phyloP scores from a whole-genome alignment of 768 basidiomycete species.

The Cystofilobasidium capitatum region DNA sequence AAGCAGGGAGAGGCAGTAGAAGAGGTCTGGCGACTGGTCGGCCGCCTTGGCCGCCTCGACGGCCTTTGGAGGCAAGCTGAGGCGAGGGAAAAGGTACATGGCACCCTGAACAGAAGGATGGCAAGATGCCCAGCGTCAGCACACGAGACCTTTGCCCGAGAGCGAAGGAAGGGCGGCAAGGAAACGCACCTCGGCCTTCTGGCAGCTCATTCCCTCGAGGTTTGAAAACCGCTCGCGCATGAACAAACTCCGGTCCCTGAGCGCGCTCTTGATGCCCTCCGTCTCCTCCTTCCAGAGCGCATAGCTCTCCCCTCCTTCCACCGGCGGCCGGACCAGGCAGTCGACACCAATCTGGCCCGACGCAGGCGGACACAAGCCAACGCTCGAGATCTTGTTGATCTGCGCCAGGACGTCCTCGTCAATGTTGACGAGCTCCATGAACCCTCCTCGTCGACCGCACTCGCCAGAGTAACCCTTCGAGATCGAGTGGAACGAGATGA shows the following conservation, averaged over 20 bases:
- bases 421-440: conserved; percentile 86
- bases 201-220: conserved; percentile 80
- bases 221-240: conserved; percentile 74
- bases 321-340: conserved; percentile 82
- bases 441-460: conserved; percentile 93
- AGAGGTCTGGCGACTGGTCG: conserved; percentile 75
- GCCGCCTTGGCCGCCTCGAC: conserved; percentile 58
- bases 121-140: not conserved
- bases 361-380: conserved; percentile 79
- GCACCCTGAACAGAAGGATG: conserved; percentile 55
- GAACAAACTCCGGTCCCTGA: conserved; percentile 56
- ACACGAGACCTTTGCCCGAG: not conserved
- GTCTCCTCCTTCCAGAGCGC: conserved; percentile 75
- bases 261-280: conserved; percentile 61
- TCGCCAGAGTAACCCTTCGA: conserved; percentile 94
- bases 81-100: conserved; percentile 82
- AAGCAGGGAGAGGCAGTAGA: conserved; percentile 74
- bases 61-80: conserved; percentile 63
- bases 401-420: conserved; percentile 64
- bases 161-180: not conserved
- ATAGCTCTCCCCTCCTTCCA: conserved; percentile 64
- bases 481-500: conserved; percentile 94
- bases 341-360: conserved; percentile 90
- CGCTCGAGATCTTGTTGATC: conserved; percentile 93
- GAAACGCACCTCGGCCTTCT: conserved; percentile 48